Evolutionary conservation across 2,329 filamentous ascomycete species (phyloP), one percentile per base, ranked within the genome.

Genomic region (Plectosphaerella sp.): DNA sequence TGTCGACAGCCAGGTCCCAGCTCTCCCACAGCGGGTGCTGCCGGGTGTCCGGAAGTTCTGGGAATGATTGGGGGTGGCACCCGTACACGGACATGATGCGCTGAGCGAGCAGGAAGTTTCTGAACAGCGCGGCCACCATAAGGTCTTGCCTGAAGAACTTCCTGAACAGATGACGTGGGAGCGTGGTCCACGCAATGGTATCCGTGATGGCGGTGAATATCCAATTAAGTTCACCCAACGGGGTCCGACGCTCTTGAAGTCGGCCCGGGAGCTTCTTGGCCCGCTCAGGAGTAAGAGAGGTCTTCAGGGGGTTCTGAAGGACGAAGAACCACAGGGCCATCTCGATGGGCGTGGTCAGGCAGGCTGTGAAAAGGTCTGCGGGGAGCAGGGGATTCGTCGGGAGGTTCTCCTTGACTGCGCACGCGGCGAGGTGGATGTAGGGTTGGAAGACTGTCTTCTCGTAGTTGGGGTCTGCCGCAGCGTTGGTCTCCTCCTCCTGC

Each of bases 121-220:
- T 84, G 70, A 97, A 99, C 8, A 99, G 75, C 2, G 94, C 94
- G 12, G 94, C 94, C n/a, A 99, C 94, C 92, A 99, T 97, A 12
- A 99, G 78, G 67, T 99, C 94, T 68, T 99, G 94, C 42, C 94
- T 79, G 70, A 99, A 99, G 54, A 97, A 89, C 69, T 96, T 96
- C 70, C 96, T 92, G 72, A 99, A 99, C 11, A 97, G 75, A 18
- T 91, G 84, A 45, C 93, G 87, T 3, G 92, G 90, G 4, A 99
- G 74, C 5, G 91, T 95, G 33, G 96, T 97, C 94, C 94, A 99
- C 0, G 94, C 94, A 62, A 99, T 99, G 1, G 93, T 97, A 67
- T 99, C 94, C 1, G 94, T 99, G 58, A 99, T 97, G 51, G 94
- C 94, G 1, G 94, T 99, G 65, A 99, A 97, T 36, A 99, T 99